Conservation (phyloP, 1,284 basidiomycete genomes). For the Ustilago xerochloae region DNA sequence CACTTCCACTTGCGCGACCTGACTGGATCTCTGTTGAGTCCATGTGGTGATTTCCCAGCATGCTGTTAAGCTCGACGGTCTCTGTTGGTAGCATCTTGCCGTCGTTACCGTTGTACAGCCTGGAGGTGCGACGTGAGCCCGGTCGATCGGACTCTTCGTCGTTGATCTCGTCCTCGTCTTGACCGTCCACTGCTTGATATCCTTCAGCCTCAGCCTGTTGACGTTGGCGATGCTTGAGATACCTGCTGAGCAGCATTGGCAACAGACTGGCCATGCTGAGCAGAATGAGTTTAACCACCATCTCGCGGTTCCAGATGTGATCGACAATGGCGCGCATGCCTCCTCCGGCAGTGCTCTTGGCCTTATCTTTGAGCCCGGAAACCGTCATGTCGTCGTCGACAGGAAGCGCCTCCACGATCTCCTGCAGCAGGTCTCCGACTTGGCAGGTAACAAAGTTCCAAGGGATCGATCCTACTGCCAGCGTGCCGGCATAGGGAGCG, state of each 20-base stretch:
- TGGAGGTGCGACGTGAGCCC: constrained; percentile 19
- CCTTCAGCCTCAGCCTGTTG: constrained; percentile 25
- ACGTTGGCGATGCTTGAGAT: constrained; percentile 29
- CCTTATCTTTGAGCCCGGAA: constrained; percentile 23
- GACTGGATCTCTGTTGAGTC: background rate
- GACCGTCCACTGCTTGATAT: constrained; percentile 12
- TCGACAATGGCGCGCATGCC: constrained; percentile 53
- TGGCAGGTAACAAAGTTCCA: constrained; percentile 67
- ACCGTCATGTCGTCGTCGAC: constrained; percentile 28
- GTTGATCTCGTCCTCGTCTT: constrained; percentile 14
- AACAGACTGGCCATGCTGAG: constrained; percentile 55
- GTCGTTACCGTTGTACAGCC: constrained; percentile 2
- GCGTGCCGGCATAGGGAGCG: constrained; percentile 59
- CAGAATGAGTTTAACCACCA: constrained; percentile 57
- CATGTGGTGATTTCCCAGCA: background rate
- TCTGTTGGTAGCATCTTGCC: constrained; percentile 14
- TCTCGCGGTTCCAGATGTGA: constrained; percentile 60
- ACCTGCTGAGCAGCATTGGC: constrained; percentile 55
- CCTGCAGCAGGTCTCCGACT: constrained; percentile 63
- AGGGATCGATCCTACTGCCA: constrained; percentile 62
- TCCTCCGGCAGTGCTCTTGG: constrained; percentile 42
- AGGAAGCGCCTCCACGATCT: constrained; percentile 58
- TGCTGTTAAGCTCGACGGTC: constrained; percentile 10
- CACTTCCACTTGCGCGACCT: background rate
- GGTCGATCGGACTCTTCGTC: constrained; percentile 37